Conservation (phyloP, 2,329 filamentous ascomycete genomes). For the Botrytis elliptica region DNA sequence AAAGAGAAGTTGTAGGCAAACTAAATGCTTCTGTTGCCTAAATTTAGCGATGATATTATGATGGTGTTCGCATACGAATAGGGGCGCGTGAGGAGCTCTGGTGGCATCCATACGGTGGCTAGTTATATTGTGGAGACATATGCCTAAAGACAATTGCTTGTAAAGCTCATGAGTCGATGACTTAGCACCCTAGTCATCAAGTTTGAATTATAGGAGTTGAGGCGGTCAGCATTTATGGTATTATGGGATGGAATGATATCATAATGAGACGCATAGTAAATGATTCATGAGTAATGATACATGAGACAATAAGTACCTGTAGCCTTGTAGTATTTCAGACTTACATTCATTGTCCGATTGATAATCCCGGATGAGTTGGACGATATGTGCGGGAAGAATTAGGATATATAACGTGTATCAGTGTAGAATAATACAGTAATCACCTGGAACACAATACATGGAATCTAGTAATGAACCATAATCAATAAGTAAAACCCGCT, state of each 20-base stretch:
- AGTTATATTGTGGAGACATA: not conserved
- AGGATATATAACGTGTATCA: not conserved
- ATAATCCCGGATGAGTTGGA: not conserved
- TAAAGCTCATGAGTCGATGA: not conserved
- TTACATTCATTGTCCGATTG: not conserved
- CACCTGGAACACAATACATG: not conserved
- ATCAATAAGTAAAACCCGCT: constrained; percentile 2
- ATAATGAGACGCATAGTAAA: not conserved
- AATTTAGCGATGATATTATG: not conserved
- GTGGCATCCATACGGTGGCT: not conserved
- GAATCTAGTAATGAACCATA: not conserved
- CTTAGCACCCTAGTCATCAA: not conserved
- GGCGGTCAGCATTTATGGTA: not conserved
- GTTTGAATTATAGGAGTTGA: not conserved
- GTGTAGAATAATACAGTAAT: not conserved
- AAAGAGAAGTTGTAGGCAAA: constrained; percentile 47
- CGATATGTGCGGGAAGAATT: not conserved
- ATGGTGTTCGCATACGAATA: not conserved
- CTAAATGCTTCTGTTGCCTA: constrained; percentile 14
- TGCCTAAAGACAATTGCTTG: not conserved
- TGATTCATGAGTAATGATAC: not conserved
- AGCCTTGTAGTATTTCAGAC: not conserved
- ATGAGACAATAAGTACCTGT: not conserved
- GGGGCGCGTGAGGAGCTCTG: not conserved
- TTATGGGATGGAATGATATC: not conserved